Evolutionary conservation across 169 alveolate genomes (phyloP).

Genomic region (Perkinsus chesapeaki): DNA sequence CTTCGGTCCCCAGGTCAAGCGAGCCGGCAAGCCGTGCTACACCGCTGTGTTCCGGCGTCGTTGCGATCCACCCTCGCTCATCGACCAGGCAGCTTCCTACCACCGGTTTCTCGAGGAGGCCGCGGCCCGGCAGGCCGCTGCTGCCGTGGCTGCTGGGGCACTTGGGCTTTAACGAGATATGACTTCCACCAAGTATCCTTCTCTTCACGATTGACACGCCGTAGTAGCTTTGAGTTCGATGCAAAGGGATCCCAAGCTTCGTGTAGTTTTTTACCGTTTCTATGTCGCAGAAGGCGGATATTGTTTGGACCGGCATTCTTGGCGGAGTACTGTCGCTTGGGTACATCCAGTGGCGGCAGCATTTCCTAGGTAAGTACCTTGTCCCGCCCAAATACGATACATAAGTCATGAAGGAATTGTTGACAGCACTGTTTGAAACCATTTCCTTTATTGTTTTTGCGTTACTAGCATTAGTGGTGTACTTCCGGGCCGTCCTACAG

Average conservation of each 20-base stretch:
- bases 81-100: not conserved
- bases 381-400: not conserved
- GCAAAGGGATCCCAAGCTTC: not conserved
- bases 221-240: not conserved
- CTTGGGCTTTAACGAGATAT: not conserved
- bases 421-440: no score
- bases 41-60: constrained; percentile 14
- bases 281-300: not conserved
- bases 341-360: not conserved
- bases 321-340: not conserved
- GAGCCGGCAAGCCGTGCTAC: constrained; percentile 19
- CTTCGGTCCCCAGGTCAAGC: constrained; percentile 6
- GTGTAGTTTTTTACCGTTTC: not conserved
- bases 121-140: not conserved
- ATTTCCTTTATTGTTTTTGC: no score
- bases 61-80: not conserved
- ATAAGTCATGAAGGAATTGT: no score
- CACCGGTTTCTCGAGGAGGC: constrained; percentile 9
- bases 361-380: not conserved
- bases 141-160: not conserved
- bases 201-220: not conserved
- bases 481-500: no score
- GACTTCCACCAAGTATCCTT: not conserved
- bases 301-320: not conserved
- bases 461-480: no score